These are phyloP conservation scores for Kwoniella shivajii DNA, from an alignment of 1,284 basidiomycete species.

Conservation along the genomic window DNA sequence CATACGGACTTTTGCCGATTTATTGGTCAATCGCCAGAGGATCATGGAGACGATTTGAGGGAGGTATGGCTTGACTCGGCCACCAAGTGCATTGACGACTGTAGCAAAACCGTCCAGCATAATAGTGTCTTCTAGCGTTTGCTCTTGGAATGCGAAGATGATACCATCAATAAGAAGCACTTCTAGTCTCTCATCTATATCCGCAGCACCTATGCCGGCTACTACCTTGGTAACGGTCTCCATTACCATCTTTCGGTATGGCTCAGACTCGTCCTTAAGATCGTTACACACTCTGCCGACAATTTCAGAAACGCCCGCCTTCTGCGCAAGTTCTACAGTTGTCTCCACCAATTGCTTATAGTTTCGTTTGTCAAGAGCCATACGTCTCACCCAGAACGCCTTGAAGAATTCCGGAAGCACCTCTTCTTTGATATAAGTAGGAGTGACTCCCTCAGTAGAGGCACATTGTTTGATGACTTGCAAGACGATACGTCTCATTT, in stretches of 20 bases:
- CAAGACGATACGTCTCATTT: slow-evolving; percentile 99
- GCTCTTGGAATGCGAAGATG: slow-evolving; percentile 99
- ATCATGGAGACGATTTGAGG: slow-evolving; percentile 99
- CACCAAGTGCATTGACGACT: slow-evolving; percentile 89
- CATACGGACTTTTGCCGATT: slow-evolving; percentile 97
- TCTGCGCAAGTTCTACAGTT: slow-evolving; percentile 95
- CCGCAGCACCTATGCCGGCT: slow-evolving; percentile 86
- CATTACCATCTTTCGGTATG: slow-evolving; percentile 99
- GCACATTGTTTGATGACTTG: slow-evolving; percentile 99
- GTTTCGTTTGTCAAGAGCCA: slow-evolving; percentile 96
- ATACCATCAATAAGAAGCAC: slow-evolving; percentile 94
- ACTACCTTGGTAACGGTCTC: slow-evolving; percentile 99
- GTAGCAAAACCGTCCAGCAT: slow-evolving; percentile 99
- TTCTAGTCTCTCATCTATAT: slow-evolving; percentile 95
- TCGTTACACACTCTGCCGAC: slow-evolving; percentile 94
- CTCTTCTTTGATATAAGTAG: slow-evolving; percentile 92
- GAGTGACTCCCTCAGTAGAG: slow-evolving; percentile 93
- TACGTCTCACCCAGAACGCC: slow-evolving; percentile 95
- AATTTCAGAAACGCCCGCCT: slow-evolving; percentile 93
- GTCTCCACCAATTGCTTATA: slow-evolving; percentile 98
- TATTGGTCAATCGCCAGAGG: slow-evolving; percentile 98
- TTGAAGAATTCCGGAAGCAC: slow-evolving; percentile 99
- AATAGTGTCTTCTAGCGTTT: slow-evolving; percentile 96
- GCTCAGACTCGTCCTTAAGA: slow-evolving; percentile 93
- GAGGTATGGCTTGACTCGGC: slow-evolving; percentile 98